Base-by-base conservation (phyloP, 2,329 filamentous ascomycete genomes). In the Sporothrix curviconia region DNA sequence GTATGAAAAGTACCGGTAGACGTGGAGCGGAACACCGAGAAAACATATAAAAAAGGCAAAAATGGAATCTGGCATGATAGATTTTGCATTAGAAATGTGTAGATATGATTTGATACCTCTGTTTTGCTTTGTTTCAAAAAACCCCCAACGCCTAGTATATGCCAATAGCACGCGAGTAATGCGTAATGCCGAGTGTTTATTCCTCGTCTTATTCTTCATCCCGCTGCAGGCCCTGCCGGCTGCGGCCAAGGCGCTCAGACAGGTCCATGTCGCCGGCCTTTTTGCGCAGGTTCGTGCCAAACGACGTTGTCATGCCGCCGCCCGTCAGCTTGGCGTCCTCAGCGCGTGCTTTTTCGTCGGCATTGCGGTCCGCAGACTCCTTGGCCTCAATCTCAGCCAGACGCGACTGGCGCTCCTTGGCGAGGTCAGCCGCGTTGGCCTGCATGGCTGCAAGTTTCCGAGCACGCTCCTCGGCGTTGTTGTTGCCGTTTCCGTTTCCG, bases 401-500 rank as follows among this genome's bases (percentile, higher is more conserved):
- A 24, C 90, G 81, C 59, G 80, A 78, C 62, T 82, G 81, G 32
- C 90, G 84, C 63, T 87, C 84, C n/a, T 76, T 68, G 64, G 92
- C 88, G 49, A 95, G 75, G 11, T 86, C 82, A 1, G 77, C 78
- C 4, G 87, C 87, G 28, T 84, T 85, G 17, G 80, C 79, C 68
- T 89, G 86, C 87, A 91, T 90, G 8, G 83, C 85, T 15, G 84
- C 86, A 17, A 90, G 72, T 67, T 84, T 89, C 24, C 80, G 78
- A 12, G 84, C 83, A n/a, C 78, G 77, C 61, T 82, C 79, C 19
- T 79, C 79, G 8, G 34, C 52, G 17, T 44, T 55, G 47, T 56
- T 55, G 34, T 56, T 39, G 11, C n/a, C 34, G 32, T 8, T 14
- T 17, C 24, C n/a, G n/a, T n/a, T n/a, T n/a, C n/a, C 37, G 12